Evolutionary conservation across 1,284 basidiomycete genomes (phyloP), one percentile per base, ranked within the genome.

Genomic region (Ustilago loliicola): DNA sequence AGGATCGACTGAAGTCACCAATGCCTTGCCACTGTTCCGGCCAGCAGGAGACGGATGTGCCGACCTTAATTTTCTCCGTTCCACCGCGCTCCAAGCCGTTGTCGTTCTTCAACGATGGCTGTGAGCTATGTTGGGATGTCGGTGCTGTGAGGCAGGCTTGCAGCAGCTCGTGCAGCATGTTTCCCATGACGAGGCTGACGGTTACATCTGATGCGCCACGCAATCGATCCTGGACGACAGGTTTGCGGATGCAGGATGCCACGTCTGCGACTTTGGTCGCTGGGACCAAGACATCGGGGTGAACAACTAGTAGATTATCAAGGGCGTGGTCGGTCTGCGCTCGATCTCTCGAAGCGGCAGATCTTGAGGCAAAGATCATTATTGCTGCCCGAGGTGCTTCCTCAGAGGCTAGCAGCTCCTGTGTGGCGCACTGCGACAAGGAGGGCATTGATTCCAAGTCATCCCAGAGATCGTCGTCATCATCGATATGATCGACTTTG

Each of bases 271-370:
- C 77, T 23, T 79, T 71, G 30, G 84, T 85, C 0, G 83, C 78
- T 2, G 82, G 76, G 1, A 85, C 69, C 4, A 85, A 79, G 13
- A 82, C 59, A 50, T 85, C 84, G 1, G 84, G 84, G 58, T 85
- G 84, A 15, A 82, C 62, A 13, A 85, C 79, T 9, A 85, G 64
- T n/a, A 85, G 70, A 32, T 83, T 83, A 45, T 76, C 69, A 27
- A 65, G 75, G 19, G 63, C 63, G 40, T 67, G 64, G 15, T 72
- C 64, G 55, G 30, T 5, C 17, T n/a, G 34, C 32, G 36, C 23
- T 32, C 34, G 23, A 17, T 21, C 48, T 25, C 40, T 13, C 17
- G 34, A 25, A 11, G 34, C 4, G 10, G 57, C 19, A 17, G 62
- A 59, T 0, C 69, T 65, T 9, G 71, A 74, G 11, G 68, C 67